Evolutionary conservation across 108 stramenopile genomes (phyloP), one percentile per base, ranked within the genome.

Genomic region (Fistulifera pelliculosa): DNA sequence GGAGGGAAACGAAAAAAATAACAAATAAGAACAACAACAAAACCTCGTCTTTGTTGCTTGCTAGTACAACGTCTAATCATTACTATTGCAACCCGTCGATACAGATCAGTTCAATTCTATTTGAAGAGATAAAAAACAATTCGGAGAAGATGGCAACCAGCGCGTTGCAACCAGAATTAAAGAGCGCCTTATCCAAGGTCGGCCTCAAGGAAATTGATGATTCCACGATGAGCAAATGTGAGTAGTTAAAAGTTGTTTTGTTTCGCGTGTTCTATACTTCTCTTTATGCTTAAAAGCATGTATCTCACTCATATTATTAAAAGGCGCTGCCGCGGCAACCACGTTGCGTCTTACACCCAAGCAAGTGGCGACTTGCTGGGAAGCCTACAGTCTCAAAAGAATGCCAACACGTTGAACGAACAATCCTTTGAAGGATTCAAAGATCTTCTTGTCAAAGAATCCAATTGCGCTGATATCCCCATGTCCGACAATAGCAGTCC

Each of bases 281-380:
- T 45, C 19, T 11, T 21, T 45, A 2, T 21, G 19, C 44, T n/a
- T n/a, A n/a, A n/a, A n/a, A n/a, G n/a, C n/a, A n/a, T n/a, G n/a
- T n/a, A n/a, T n/a, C n/a, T 41, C 31, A n/a, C n/a, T 55, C 24
- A 10, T 23, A 21, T 58, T 41, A 2, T 23, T 23, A 5, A 10
- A 17, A 81, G 80, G 80, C 59, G 68, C 73, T 17, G 74, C 65
- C 0, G 60, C 83, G 52, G 64, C 78, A 17, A 65, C 71, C 16
- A 51, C 56, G 3, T 56, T 71, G 17, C 44, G 60, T 26, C 41
- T 87, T 11, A 52, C 74, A 8, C 76, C 83, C 13, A 47, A 70
- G 15, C 50, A 71, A 39, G 71, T 91, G 62, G 80, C 74, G 25
- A 68, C 69, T 31, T 68, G 61, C 38, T 91, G 89, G 89, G 89